Evolutionary conservation across 164 flowering plant genomes (phyloP).

Genomic region (Nymphaea thermarum): DNA sequence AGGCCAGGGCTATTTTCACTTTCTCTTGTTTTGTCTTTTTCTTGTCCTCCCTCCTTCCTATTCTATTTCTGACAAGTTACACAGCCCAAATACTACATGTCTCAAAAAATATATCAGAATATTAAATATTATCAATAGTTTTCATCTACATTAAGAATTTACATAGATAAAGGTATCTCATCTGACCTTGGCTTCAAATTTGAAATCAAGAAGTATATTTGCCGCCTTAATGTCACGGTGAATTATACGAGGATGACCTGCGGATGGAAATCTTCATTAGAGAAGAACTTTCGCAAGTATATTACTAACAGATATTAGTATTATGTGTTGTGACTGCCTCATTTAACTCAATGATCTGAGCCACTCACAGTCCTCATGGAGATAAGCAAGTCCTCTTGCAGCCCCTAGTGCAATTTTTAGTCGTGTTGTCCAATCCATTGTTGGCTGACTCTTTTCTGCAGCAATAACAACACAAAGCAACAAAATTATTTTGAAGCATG

Average conservation of each 20-base stretch:
- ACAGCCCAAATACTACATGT: too few species aligned
- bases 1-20: background rate
- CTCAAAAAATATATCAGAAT: background rate
- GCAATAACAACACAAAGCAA: background rate
- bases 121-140: background rate
- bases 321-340: background rate
- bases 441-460: constrained; percentile 79
- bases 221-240: constrained; percentile 71
- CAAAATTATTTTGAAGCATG: too few species aligned
- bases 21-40: background rate
- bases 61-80: too few species aligned
- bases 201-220: constrained; percentile 52
- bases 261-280: constrained; percentile 1
- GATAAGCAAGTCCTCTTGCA: constrained; percentile 93
- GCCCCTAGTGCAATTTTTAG: constrained; percentile 80
- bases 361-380: constrained; percentile 90
- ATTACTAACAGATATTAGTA: too few species aligned
- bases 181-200: constrained; percentile 61
- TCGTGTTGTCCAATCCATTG: constrained; percentile 84
- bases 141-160: background rate
- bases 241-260: constrained; percentile 65
- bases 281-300: background rate
- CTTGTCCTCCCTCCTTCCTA: background rate
- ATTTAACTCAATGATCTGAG: background rate
- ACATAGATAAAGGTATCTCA: background rate